Evolutionary conservation across 140 eudicot species (phyloP), one percentile per base, ranked within the genome.

Genomic region (Stevia rebaudiana): DNA sequence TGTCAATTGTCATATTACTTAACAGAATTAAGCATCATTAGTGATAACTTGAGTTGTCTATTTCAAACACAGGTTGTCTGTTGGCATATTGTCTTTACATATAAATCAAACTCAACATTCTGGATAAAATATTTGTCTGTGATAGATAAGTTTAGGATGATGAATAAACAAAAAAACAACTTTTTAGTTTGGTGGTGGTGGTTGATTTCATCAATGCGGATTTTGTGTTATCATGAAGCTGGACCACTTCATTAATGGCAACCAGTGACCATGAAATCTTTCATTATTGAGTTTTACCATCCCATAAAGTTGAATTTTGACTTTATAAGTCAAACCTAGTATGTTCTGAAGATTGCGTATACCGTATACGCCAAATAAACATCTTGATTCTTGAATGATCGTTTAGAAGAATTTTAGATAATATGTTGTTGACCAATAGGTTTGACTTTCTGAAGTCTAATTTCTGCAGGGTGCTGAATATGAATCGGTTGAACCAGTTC

Each of bases 401-500:
- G 11, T n/a, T 56, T 13, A 11, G 30, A 16, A 48, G 0, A 46
- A 10, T 25, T 56, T 46, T 44, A 7, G n/a, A 31, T 69, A 3
- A 58, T 21, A 21, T 36, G 43, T 51, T 5, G 30, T 19, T 52
- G 69, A 58, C 57, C 17, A 37, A 28, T 10, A 37, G 22, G 51
- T 70, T 74, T 68, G 75, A 74, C 65, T 50, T 50, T 68, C 40
- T n/a, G 25, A 47, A 40, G 15, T 61, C 56, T 65, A 25, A 31
- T 61, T 9, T 53, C 19, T 83, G 81, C 87, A 92, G 98, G 96
- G 86, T 60, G 71, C 81, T 69, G 96, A 88, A 67, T 88, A 83
- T 48, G 96, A 85, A 66, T 24, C 94, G 1, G 55, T 67, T 57
- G 94, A 87, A 68, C 75, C 89, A 13, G 61, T 54, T 57, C 84